phyloP scores from a whole-genome alignment of 495 filamentous ascomycete species.

The Neurospora sp. region DNA sequence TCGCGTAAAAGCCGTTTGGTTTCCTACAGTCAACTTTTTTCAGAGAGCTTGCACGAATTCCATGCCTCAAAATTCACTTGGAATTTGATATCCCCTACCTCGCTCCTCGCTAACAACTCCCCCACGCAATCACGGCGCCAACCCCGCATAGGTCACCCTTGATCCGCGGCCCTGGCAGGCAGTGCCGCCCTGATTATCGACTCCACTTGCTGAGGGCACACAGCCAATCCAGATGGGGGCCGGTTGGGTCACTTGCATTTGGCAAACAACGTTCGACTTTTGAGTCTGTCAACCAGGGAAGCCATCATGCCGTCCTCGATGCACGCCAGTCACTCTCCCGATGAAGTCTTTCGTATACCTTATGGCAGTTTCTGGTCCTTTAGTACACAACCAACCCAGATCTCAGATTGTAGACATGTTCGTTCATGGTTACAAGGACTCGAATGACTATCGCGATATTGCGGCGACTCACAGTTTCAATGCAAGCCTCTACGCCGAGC shows the following conservation, averaged over 20 bases:
- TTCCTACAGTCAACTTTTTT: not conserved
- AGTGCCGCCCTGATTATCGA: not conserved
- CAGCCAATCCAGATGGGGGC: not conserved
- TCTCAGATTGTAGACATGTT: not conserved
- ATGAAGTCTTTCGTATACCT: not conserved
- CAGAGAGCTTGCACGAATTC: not conserved
- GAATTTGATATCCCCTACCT: not conserved
- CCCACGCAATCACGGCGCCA: not conserved
- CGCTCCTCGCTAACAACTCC: not conserved
- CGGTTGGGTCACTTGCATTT: not conserved
- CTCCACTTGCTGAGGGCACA: not conserved
- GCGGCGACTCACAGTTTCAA: not conserved
- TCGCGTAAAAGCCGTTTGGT: not conserved
- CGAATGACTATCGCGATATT: not conserved
- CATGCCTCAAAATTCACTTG: not conserved
- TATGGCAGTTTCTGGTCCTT: not conserved
- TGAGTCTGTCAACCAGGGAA: not conserved
- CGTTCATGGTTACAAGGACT: not conserved
- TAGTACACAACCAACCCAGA: not conserved
- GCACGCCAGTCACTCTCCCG: not conserved
- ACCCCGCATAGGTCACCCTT: not conserved
- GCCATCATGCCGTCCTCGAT: not conserved
- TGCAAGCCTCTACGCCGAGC: not conserved
- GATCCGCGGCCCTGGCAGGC: not conserved
- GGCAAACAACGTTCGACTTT: not conserved